Conservation (phyloP, 2,329 filamentous ascomycete genomes). For the Epicoccum sorghinum region DNA sequence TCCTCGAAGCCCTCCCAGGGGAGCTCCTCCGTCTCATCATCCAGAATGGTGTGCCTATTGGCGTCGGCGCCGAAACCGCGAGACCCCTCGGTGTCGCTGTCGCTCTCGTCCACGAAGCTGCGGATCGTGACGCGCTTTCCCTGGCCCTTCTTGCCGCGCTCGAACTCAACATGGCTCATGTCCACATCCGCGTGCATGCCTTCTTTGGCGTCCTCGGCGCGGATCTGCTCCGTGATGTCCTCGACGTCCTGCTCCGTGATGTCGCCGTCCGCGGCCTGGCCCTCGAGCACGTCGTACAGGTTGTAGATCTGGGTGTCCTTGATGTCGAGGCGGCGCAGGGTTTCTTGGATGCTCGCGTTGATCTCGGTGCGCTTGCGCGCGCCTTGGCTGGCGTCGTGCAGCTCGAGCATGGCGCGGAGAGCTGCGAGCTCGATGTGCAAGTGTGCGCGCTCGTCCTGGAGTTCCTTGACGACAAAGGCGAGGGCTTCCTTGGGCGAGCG, state of each 20-base stretch:
- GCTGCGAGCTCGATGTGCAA: conserved; percentile 71
- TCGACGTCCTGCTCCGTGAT: conserved; percentile 50
- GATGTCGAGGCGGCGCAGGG: conserved; percentile 69
- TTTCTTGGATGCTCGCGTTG: conserved; percentile 64
- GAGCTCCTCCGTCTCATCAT: conserved; percentile 43
- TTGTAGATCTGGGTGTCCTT: conserved; percentile 83
- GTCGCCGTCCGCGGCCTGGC: conserved; percentile 67
- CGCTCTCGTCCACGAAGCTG: conserved; percentile 41
- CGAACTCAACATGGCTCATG: conserved; percentile 30
- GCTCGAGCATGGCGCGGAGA: conserved; percentile 65
- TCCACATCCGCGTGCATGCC: conserved; percentile 5
- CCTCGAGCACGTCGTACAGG: conserved; percentile 83
- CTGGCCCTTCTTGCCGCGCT: conserved; percentile 38
- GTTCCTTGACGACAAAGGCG: conserved; percentile 79
- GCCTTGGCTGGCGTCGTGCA: conserved; percentile 65
- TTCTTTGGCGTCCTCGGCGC: conserved; percentile 42
- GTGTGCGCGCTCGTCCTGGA: conserved; percentile 80
- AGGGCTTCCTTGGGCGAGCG: conserved; percentile 75
- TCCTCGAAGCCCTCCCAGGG: conserved; percentile 50
- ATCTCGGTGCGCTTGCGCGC: conserved; percentile 68
- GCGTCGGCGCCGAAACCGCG: conserved; percentile 23
- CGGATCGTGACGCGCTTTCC: conserved; percentile 47
- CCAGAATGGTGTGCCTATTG: conserved; percentile 10
- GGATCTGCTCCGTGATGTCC: conserved; percentile 51
- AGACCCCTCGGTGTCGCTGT: conserved; percentile 27